Evolutionary conservation across 75 land plant species (phyloP).

Genomic region (Picea sitchensis): DNA sequence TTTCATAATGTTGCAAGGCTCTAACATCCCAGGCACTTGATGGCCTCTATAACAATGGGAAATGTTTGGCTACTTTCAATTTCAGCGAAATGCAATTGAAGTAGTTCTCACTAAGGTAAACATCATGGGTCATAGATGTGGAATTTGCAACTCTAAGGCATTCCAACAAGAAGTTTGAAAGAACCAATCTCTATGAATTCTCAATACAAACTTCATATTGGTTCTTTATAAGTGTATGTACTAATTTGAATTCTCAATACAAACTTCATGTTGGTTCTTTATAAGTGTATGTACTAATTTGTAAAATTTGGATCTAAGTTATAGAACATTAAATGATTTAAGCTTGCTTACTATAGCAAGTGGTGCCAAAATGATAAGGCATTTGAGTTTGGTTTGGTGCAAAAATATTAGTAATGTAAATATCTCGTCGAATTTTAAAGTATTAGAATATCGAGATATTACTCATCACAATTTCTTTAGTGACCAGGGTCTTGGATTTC

Average conservation of each 20-base stretch:
- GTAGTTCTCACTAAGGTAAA: too few species aligned
- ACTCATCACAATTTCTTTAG: conserved; percentile 32
- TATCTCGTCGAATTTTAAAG: conserved; percentile 13
- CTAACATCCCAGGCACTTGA: too few species aligned
- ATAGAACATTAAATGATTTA: conserved; percentile 29
- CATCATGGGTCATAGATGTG: too few species aligned
- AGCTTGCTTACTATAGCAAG: conserved; percentile 25
- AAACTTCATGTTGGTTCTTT: conserved; percentile 30
- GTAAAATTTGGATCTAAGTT: conserved; percentile 30
- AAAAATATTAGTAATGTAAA: conserved; percentile 16
- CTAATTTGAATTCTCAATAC: conserved; percentile 23
- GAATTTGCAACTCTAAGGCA: too few species aligned
- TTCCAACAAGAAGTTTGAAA: too few species aligned
- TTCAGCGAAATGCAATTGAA: too few species aligned
- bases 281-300: conserved; percentile 22
- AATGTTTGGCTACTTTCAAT: too few species aligned
- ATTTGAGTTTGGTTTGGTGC: conserved; percentile 27
- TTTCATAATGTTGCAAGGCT: too few species aligned
- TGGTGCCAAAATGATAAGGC: conserved; percentile 23
- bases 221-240: conserved; percentile 25
- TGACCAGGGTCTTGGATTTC: conserved; percentile 31
- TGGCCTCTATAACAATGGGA: too few species aligned
- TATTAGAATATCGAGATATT: conserved; percentile 23
- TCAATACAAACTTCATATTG: conserved; percentile 28
- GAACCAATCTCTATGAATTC: too few species aligned